Evolutionary conservation across 2,329 filamentous ascomycete genomes (phyloP).

Genomic region (Aphanoascus verrucosus): DNA sequence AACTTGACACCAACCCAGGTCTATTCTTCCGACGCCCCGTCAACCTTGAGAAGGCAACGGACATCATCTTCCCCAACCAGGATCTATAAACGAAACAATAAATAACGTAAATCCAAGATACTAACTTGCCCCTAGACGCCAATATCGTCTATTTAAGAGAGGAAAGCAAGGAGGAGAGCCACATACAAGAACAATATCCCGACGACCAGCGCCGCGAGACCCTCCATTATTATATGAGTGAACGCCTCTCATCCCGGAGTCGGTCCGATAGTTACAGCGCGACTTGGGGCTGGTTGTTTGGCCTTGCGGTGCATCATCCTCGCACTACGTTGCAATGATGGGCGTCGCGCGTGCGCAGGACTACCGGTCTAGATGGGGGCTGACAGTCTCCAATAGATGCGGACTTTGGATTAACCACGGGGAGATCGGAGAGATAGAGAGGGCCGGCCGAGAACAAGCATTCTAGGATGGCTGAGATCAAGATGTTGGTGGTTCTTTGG

Average conservation of each 20-base stretch:
- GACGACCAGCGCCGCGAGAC: background rate
- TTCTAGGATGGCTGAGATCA: too few species aligned
- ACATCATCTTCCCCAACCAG: conserved; percentile 4
- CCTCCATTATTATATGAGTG: conserved; percentile 8
- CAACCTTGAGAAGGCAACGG: background rate
- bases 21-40: background rate
- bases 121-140: background rate
- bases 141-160: too few species aligned
- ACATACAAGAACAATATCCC: conserved; percentile 7
- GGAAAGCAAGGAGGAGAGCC: background rate
- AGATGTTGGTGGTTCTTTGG: too few species aligned
- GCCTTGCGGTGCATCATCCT: background rate
- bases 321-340: background rate
- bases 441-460: too few species aligned
- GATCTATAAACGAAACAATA: background rate
- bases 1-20: background rate
- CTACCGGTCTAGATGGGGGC: too few species aligned
- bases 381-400: too few species aligned
- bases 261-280: background rate
- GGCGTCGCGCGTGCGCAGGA: too few species aligned
- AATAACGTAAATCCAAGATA: background rate
- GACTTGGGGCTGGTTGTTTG: background rate
- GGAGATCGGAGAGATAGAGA: too few species aligned
- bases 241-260: background rate
- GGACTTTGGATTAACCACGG: too few species aligned